Evolutionary conservation across 2,329 filamentous ascomycete species (phyloP).

Genomic region (Hymenoscyphus fructigenus): DNA sequence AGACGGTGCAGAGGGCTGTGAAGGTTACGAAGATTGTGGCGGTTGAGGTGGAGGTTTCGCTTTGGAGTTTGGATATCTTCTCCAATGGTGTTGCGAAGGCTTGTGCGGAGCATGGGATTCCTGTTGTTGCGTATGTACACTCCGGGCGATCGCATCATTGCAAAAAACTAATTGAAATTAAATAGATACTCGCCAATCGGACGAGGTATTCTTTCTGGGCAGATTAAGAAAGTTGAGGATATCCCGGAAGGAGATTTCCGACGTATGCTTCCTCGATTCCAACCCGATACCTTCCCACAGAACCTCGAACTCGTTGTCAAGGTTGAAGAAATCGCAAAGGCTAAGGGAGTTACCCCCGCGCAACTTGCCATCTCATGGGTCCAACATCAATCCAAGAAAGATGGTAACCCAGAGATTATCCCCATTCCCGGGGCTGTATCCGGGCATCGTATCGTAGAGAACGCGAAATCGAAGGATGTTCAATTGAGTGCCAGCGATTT

Average conservation of each 20-base stretch:
- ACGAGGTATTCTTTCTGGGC: constrained; percentile 56
- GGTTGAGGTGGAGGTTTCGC: constrained; percentile 48
- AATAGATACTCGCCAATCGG: constrained; percentile 67
- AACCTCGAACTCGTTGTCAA: constrained; percentile 63
- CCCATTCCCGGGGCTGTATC: constrained; percentile 67
- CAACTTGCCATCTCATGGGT: constrained; percentile 66
- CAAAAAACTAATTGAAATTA: constrained; percentile 18
- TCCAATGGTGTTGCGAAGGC: constrained; percentile 44
- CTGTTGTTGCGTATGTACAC: constrained; percentile 55
- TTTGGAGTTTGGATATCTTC: constrained; percentile 41
- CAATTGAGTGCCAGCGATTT: constrained; percentile 52
- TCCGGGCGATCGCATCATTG: neutral
- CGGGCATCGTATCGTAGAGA: constrained; percentile 58
- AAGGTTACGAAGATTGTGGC: constrained; percentile 42
- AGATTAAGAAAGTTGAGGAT: constrained; percentile 52
- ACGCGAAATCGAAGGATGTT: constrained; percentile 46
- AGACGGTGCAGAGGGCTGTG: constrained; percentile 42
- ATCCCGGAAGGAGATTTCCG: constrained; percentile 55
- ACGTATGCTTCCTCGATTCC: constrained; percentile 62
- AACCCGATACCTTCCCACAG: constrained; percentile 58
- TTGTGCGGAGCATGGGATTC: constrained; percentile 64
- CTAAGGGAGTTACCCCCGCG: constrained; percentile 58
- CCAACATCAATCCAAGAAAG: constrained; percentile 30
- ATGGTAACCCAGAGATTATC: constrained; percentile 47
- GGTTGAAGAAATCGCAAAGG: constrained; percentile 56